Evolutionary conservation across 805 yeast genomes (phyloP), one percentile per base, ranked within the genome.

Genomic region (Komagataella pseudopastoris): DNA sequence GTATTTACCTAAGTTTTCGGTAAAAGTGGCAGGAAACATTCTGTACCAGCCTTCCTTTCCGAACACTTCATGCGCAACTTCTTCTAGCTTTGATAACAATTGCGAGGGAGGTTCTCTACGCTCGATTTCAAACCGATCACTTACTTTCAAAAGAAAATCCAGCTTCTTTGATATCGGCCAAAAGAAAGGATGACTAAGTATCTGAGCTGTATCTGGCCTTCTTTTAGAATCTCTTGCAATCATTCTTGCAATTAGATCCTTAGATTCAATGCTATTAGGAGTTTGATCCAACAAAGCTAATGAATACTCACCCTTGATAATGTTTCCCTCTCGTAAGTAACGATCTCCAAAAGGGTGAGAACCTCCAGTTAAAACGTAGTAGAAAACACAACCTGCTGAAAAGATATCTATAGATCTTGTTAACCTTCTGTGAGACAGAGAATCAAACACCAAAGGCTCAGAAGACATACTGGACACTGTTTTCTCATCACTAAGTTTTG

Each of bases 261-360:
- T 71, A 1, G 96, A 85, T 61, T 89, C 96, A 44, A 66, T 66
- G 6, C 70, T 65, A 53, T 78, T 82, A 6, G 68, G 71, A 58
- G 51, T 72, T 23, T 52, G 60, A 8, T 72, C 70, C 23, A 87
- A 64, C n/a, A 69, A 64, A 4, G 71, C 68, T 47, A 83, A 64
- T 54, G 74, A 71, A 62, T 70, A 82, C 16, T 75, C 73, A 16
- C 84, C 85, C 57, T 78, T 81, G 54, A 88, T 78, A 16, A 93
- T 89, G 60, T 93, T 90, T 10, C 86, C 93, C 60, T 93, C 98
- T 51, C 99, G 75, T 59, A 83, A 63, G 59, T 88, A 88, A 48
- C 88, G 71, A 59, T 86, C 93, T n/a, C 99, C 99, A 70, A 87
- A 93, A 4, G 99, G 99, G 71, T 93, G 99, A 6, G 66, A 62